Conservation (phyloP, 495 filamentous ascomycete species). For the Corynascus novoguineensis region DNA sequence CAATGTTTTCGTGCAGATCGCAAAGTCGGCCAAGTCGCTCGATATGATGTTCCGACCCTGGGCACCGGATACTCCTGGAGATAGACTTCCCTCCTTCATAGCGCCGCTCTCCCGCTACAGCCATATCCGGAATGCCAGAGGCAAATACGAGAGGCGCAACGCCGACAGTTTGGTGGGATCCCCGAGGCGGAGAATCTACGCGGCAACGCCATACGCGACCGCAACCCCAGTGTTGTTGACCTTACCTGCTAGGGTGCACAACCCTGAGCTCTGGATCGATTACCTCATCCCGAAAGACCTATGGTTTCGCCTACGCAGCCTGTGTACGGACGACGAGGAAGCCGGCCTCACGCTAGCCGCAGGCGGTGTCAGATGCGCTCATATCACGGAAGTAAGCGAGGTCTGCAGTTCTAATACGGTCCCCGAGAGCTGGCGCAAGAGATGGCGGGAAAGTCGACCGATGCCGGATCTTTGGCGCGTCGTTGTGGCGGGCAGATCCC, state of each 20-base stretch:
- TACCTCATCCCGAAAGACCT: no score
- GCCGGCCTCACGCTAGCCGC: not conserved
- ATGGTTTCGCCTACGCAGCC: no score
- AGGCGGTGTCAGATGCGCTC: not conserved
- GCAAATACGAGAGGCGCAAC: not conserved
- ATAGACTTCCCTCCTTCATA: not conserved
- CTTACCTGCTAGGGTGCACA: no score
- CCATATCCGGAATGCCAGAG: not conserved
- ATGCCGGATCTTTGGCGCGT: not conserved
- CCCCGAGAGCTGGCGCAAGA: not conserved
- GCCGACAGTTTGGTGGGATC: not conserved
- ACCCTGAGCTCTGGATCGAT: no score
- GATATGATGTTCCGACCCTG: not conserved
- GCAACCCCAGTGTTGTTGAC: not conserved
- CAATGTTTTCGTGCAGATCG: not conserved
- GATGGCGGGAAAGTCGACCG: not conserved
- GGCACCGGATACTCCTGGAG: not conserved
- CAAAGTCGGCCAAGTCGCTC: not conserved
- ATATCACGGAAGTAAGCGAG: not conserved
- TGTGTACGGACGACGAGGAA: no score
- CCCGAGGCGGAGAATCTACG: not conserved
- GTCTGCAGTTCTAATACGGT: not conserved
- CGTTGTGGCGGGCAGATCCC: not conserved
- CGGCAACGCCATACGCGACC: not conserved
- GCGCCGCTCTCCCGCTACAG: not conserved